A percentile compares a stretch with the other conserved stretches of the same genome.
phyloP scores from a whole-genome alignment of 305 asterid species.

The Fraxinus floribunda region DNA sequence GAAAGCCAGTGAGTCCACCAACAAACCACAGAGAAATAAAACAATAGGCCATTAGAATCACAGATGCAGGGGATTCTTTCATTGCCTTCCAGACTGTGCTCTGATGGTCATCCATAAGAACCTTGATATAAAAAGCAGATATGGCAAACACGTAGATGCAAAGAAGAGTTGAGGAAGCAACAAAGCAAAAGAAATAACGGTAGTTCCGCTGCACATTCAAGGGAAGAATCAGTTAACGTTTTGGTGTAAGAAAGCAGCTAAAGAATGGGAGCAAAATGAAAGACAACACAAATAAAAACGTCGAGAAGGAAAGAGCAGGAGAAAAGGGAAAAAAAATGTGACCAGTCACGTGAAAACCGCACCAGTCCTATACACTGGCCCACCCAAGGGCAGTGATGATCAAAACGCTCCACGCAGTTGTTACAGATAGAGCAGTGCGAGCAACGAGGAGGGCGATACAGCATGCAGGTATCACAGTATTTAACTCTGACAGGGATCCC shows the following conservation, averaged over 20 bases:
- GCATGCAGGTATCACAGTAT: constrained; percentile 98
- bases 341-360: constrained; percentile 25
- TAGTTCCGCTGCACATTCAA: constrained; percentile 79
- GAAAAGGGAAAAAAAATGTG: background rate
- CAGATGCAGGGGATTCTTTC: constrained; percentile 94
- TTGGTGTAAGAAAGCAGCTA: constrained; percentile 19
- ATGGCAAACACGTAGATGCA: constrained; percentile 89
- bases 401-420: constrained; percentile 97
- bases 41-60: constrained; percentile 79
- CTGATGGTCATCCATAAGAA: constrained; percentile 74
- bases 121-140: constrained; percentile 83
- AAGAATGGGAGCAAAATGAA: constrained; percentile 19
- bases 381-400: constrained; percentile 99
- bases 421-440: constrained; percentile 98
- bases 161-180: constrained; percentile 81
- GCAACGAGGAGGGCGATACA: constrained; percentile 98
- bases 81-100: constrained; percentile 92
- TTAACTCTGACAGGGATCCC: constrained; percentile 86
- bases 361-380: constrained; percentile 99
- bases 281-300: background rate
- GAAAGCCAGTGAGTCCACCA: constrained; percentile 98
- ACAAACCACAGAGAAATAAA: constrained; percentile 97
- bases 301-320: constrained; percentile 10
- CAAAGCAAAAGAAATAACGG: constrained; percentile 86
- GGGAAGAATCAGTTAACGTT: constrained; percentile 17